Conservation (phyloP, 441 rosid species). For the Manihot esculenta region DNA sequence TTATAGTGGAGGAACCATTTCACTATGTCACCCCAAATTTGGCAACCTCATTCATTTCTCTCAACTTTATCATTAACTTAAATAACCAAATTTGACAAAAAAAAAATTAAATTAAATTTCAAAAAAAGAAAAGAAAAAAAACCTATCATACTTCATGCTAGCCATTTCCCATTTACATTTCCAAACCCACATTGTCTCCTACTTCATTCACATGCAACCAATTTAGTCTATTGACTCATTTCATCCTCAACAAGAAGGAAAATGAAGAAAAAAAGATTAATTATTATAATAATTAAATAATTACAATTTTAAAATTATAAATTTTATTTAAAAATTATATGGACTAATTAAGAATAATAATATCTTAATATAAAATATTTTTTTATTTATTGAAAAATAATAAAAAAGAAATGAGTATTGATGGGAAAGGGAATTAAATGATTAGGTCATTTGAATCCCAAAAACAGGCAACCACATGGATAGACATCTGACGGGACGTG, state of each 20-base stretch:
- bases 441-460: background rate
- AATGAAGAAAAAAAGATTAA: conserved; percentile 24
- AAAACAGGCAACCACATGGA: conserved; percentile 31
- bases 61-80: background rate
- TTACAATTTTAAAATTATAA: too few species aligned
- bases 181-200: background rate
- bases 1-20: conserved; percentile 36
- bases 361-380: too few species aligned
- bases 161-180: background rate
- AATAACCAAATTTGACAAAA: too few species aligned
- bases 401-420: too few species aligned
- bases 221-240: too few species aligned
- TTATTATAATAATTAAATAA: too few species aligned
- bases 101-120: too few species aligned
- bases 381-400: too few species aligned
- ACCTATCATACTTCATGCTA: background rate
- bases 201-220: background rate
- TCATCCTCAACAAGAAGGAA: background rate
- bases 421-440: too few species aligned
- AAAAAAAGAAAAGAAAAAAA: too few species aligned
- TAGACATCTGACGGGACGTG: conserved; percentile 39
- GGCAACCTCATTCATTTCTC: conserved; percentile 21
- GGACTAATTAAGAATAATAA: too few species aligned
- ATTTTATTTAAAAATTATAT: too few species aligned
- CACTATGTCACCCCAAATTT: conserved; percentile 32